phyloP scores from a whole-genome alignment of 331 rosid species.

The Rosa hybrid region DNA sequence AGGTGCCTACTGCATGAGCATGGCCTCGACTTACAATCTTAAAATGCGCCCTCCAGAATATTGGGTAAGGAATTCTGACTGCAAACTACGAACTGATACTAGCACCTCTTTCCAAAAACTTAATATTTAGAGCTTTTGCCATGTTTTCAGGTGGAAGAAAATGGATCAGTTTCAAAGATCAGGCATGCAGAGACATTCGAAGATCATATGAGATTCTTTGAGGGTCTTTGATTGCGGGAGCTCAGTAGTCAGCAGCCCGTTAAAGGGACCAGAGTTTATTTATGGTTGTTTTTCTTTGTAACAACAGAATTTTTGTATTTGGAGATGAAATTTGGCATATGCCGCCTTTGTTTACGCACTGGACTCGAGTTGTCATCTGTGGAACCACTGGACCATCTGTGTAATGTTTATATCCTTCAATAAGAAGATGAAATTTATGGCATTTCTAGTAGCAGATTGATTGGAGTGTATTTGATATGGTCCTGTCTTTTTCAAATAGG shows the following conservation, averaged over 20 bases:
- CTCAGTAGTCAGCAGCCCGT: background rate
- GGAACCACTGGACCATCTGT: background rate
- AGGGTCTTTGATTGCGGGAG: conserved; percentile 62
- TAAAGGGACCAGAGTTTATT: background rate
- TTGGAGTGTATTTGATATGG: background rate
- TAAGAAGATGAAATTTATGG: background rate
- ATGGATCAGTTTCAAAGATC: conserved; percentile 86
- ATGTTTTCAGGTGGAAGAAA: conserved; percentile 65
- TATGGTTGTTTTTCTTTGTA: background rate
- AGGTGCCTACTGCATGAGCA: conserved; percentile 99
- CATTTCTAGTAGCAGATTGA: background rate
- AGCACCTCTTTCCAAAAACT: background rate
- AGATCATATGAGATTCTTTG: conserved; percentile 73
- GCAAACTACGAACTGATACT: background rate
- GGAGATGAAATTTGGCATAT: background rate
- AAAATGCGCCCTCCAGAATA: conserved; percentile 97
- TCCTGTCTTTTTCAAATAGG: too few relatives aligned
- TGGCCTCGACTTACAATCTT: conserved; percentile 97
- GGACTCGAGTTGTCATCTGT: background rate
- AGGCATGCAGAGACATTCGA: conserved; percentile 83
- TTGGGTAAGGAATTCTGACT: conserved; percentile 56
- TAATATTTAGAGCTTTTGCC: background rate
- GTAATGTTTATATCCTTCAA: background rate
- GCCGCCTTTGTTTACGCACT: background rate
- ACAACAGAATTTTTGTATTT: conserved; percentile 5